Evolutionary conservation across 129 eudicot genomes (phyloP).

Genomic region (Dittrichia graveolens): DNA sequence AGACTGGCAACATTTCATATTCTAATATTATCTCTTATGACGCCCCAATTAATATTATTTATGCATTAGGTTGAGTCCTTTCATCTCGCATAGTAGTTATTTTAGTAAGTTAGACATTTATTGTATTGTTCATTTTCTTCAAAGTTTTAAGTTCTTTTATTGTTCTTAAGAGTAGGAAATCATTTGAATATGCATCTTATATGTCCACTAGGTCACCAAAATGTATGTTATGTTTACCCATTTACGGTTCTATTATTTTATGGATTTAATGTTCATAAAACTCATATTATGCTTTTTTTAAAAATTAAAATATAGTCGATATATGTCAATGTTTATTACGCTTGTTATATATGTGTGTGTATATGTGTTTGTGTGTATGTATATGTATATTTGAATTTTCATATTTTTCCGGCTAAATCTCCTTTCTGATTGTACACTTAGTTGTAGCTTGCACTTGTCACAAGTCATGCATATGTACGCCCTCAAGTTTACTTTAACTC

Average conservation of each 20-base stretch:
- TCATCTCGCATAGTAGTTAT: not conserved
- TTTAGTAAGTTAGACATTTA: slow-evolving; percentile 19
- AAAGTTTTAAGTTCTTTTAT: no score
- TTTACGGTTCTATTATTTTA: not conserved
- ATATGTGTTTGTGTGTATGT: no score
- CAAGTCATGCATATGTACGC: slow-evolving; percentile 5
- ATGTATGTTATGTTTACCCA: not conserved
- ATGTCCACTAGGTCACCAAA: no score
- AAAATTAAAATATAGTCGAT: no score
- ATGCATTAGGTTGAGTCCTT: not conserved
- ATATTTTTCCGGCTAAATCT: not conserved
- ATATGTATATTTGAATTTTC: no score
- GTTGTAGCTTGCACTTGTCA: not conserved
- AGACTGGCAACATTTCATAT: no score
- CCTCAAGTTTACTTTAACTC: slow-evolving; percentile 6
- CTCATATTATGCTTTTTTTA: not conserved
- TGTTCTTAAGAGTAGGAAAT: no score
- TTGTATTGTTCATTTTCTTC: no score
- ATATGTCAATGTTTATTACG: no score
- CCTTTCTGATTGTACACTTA: not conserved
- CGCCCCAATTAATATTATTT: no score
- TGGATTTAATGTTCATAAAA: not conserved
- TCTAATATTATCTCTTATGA: no score
- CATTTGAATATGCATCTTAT: not conserved
- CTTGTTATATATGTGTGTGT: no score